Conservation (phyloP, 805 yeast genomes). For the Hanseniaspora thailandica region DNA sequence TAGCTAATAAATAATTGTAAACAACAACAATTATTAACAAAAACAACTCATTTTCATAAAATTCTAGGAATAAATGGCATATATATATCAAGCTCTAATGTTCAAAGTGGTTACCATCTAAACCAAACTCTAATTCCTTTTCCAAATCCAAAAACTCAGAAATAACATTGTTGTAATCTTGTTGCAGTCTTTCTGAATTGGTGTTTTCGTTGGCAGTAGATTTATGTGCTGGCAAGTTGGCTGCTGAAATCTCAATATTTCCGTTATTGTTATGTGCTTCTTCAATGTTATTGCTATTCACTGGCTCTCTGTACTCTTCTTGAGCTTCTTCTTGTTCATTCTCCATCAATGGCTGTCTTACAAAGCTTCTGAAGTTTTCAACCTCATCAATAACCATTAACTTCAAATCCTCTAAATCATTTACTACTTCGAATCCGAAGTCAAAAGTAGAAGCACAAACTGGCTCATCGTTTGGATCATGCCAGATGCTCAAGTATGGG, state of each 20-base stretch:
- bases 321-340: conserved; percentile 22
- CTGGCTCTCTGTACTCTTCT: conserved; percentile 6
- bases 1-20: too few species aligned
- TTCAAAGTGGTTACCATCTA: conserved; percentile 38
- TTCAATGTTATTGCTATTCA: conserved; percentile 18
- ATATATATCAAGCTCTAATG: not conserved
- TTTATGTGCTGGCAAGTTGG: conserved; percentile 29
- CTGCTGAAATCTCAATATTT: conserved; percentile 39
- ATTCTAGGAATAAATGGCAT: too few species aligned
- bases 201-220: conserved; percentile 15
- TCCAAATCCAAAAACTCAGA: conserved; percentile 39
- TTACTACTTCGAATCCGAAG: conserved; percentile 73
- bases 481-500: conserved; percentile 83
- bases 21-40: not conserved
- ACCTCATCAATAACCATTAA: conserved; percentile 74
- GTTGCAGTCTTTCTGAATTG: conserved; percentile 18
- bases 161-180: conserved; percentile 20
- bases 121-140: conserved; percentile 54
- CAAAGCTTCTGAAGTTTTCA: conserved; percentile 62
- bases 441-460: conserved; percentile 72
- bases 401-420: conserved; percentile 65
- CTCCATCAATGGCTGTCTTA: conserved; percentile 60
- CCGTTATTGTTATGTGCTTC: conserved; percentile 20
- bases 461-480: conserved; percentile 86
- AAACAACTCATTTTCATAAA: not conserved